Conservation (phyloP, 2,329 filamentous ascomycete genomes). For the Xylariaceae sp. region DNA sequence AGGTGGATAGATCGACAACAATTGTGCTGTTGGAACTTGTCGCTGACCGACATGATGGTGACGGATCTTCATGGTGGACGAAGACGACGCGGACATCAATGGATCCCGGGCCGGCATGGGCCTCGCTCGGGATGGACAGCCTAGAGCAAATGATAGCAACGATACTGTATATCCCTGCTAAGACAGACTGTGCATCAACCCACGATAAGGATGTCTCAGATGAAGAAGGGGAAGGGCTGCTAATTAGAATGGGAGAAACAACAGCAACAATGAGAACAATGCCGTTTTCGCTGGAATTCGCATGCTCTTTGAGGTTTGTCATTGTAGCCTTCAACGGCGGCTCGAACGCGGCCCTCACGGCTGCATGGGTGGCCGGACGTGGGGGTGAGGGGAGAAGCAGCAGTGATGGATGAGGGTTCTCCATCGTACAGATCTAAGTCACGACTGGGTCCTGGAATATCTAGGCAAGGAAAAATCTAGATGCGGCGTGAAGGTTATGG, state of each 20-base stretch:
- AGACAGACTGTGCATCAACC: slow-evolving; percentile 63
- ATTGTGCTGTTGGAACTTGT: slow-evolving; percentile 44
- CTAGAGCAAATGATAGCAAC: slow-evolving; percentile 68
- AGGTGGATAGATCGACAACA: slow-evolving; percentile 47
- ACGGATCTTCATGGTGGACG: slow-evolving; percentile 55
- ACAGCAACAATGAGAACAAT: slow-evolving; percentile 53
- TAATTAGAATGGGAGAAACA: slow-evolving; percentile 57
- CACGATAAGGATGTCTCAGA: slow-evolving; percentile 57
- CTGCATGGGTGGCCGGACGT: slow-evolving; percentile 45
- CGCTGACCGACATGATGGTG: too few species aligned
- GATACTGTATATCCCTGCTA: slow-evolving; percentile 76
- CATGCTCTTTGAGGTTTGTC: slow-evolving; percentile 40
- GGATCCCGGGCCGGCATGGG: slow-evolving; percentile 56
- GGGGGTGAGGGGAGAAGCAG: slow-evolving; percentile 64
- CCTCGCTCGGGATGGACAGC: slow-evolving; percentile 57
- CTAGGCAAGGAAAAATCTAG: too few species aligned
- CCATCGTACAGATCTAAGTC: too few species aligned
- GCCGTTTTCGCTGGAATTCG: slow-evolving; percentile 23
- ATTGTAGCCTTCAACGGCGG: slow-evolving; percentile 54
- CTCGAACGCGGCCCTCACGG: slow-evolving; percentile 57
- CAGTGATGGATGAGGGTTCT: slow-evolving; percentile 42
- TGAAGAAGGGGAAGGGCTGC: slow-evolving; percentile 42
- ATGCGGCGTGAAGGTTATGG: too few species aligned
- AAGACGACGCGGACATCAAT: slow-evolving; percentile 74
- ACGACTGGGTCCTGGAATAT: too few species aligned